These are phyloP conservation scores for Trichophyton simii DNA, from an alignment of 2,329 filamentous ascomycete species.

Conservation along the genomic window DNA sequence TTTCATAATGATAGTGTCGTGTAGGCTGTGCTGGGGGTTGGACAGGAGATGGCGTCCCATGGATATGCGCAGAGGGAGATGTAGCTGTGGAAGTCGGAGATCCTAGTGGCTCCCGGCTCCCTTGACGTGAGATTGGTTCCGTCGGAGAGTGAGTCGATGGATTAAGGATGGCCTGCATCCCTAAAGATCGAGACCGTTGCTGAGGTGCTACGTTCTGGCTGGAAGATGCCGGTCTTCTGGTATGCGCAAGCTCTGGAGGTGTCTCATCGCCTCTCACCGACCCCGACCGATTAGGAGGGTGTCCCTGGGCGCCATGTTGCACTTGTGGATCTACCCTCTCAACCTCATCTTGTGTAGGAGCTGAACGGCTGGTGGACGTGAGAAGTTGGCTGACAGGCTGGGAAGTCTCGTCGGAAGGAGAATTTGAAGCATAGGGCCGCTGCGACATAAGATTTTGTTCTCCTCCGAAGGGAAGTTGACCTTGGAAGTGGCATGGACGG, in stretches of 20 bases:
- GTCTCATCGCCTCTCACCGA: background rate
- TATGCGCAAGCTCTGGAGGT: background rate
- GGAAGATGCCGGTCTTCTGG: background rate
- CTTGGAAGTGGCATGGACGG: slow-evolving; percentile 27
- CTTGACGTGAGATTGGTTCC: slow-evolving; percentile 11
- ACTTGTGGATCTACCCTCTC: background rate
- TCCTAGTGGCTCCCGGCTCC: slow-evolving; percentile 19
- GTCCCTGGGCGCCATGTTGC: background rate
- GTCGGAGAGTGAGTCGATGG: slow-evolving; percentile 20
- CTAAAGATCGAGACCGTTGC: slow-evolving; percentile 22
- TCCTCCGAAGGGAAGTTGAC: slow-evolving; percentile 19
- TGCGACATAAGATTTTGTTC: slow-evolving; percentile 30
- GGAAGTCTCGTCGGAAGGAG: background rate
- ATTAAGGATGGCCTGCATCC: slow-evolving; percentile 32
- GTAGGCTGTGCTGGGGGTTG: slow-evolving; percentile 8
- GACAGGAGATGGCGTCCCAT: slow-evolving; percentile 10
- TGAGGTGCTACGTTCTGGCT: slow-evolving; percentile 15
- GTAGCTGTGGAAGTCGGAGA: slow-evolving; percentile 11
- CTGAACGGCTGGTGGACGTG: background rate
- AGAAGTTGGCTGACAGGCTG: background rate
- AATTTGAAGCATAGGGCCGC: slow-evolving; percentile 20
- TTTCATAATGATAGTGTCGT: slow-evolving; percentile 14
- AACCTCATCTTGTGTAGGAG: background rate
- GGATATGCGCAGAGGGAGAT: slow-evolving; percentile 7
- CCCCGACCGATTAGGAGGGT: background rate